Percentiles rank a stretch among this genome's conserved stretches.
These are phyloP conservation scores for Simplicillium aogashimaense DNA, from an alignment of 2,329 filamentous ascomycete genomes.

Conservation along the genomic window DNA sequence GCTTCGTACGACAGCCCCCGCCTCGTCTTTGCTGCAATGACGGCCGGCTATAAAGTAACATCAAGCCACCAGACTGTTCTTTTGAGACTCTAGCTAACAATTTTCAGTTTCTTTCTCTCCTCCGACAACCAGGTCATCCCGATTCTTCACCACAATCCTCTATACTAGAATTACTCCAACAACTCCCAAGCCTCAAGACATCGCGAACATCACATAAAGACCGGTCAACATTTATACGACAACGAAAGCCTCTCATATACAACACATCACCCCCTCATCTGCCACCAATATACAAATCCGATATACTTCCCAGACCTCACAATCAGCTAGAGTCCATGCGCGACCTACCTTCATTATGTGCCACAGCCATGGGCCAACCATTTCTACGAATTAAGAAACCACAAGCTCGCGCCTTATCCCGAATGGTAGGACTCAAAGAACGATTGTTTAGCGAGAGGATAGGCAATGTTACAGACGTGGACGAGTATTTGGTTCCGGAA, in stretches of 20 bases:
- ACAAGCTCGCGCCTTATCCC: constrained; percentile 49
- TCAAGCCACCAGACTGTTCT: not conserved
- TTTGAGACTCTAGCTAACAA: not conserved
- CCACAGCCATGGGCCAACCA: constrained; percentile 44
- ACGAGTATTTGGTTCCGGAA: constrained; percentile 21
- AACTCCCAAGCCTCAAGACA: too few species aligned
- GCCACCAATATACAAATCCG: constrained; percentile 27
- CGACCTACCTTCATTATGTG: constrained; percentile 45
- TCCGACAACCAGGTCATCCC: not conserved
- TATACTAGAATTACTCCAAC: too few species aligned
- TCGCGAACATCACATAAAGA: too few species aligned
- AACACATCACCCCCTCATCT: too few species aligned
- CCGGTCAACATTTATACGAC: too few species aligned
- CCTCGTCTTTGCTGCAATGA: constrained; percentile 51
- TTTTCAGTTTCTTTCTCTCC: not conserved
- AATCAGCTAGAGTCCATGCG: constrained; percentile 24
- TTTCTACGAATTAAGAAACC: constrained; percentile 60
- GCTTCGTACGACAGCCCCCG: constrained; percentile 45
- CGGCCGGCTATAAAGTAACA: constrained; percentile 53
- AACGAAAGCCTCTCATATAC: too few species aligned
- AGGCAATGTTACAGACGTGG: constrained; percentile 24
- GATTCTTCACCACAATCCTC: not conserved
- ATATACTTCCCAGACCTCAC: constrained; percentile 9
- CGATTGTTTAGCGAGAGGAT: constrained; percentile 30
- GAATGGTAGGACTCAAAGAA: constrained; percentile 44